A percentile compares a stretch with the other conserved stretches of the same genome.
Evolutionary conservation across 352 stramenopile genomes (phyloP).

Genomic region (Globisporangium apiculatum): DNA sequence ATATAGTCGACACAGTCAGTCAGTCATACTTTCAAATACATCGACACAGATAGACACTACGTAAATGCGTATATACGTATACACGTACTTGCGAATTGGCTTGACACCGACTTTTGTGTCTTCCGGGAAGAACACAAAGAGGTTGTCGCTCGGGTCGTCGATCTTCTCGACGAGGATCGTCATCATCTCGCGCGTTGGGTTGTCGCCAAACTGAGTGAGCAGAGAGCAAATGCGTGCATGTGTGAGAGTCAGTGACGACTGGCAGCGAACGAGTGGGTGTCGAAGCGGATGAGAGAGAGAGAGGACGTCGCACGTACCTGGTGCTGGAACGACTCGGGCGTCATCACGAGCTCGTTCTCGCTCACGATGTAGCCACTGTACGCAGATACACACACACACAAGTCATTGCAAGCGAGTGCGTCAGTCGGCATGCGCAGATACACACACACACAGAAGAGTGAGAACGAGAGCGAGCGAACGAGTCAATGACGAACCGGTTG

Average conservation of each 20-base stretch:
- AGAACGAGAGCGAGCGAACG: too few relatives aligned
- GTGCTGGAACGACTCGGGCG: constrained; percentile 87
- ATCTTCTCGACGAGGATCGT: constrained; percentile 94
- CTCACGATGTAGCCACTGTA: constrained; percentile 97
- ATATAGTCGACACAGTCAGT: background rate
- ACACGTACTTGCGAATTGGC: constrained; percentile 91
- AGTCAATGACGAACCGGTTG: constrained; percentile 57
- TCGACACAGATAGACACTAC: too few relatives aligned
- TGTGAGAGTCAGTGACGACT: background rate
- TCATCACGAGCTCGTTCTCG: constrained; percentile 95
- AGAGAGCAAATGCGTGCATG: background rate
- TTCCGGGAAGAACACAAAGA: constrained; percentile 99
- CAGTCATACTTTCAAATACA: too few relatives aligned
- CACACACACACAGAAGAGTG: background rate
- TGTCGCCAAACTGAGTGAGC: constrained; percentile 75
- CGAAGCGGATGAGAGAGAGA: background rate
- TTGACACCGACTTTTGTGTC: constrained; percentile 99
- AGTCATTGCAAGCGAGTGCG: too few relatives aligned
- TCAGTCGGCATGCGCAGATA: background rate
- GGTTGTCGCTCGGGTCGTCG: constrained; percentile 90
- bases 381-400: constrained; percentile 10
- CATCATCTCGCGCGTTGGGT: constrained; percentile 93
- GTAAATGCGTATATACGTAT: constrained; percentile 9
- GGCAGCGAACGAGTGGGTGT: background rate
- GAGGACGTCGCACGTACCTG: constrained; percentile 33